Conservation (phyloP, 2,329 filamentous ascomycete species). For the Penicillium polonicum region DNA sequence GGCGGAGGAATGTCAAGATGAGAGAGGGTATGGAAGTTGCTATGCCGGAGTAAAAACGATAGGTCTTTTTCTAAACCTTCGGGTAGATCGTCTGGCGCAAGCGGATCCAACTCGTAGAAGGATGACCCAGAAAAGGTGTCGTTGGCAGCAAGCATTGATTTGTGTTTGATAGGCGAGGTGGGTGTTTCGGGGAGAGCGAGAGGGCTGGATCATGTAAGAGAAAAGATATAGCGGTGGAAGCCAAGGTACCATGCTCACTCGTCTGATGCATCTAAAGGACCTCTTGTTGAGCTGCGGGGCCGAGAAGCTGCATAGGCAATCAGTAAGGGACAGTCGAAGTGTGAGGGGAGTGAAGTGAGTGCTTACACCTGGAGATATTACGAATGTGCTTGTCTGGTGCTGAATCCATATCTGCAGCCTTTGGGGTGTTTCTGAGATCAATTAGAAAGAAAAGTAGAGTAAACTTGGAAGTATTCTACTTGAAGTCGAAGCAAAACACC, state of each 20-base stretch:
- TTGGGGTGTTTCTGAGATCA: neutral
- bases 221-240: neutral
- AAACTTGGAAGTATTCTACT: neutral
- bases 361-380: constrained; percentile 41
- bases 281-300: constrained; percentile 62
- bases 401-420: neutral
- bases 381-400: constrained; percentile 30
- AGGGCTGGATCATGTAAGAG: constrained; percentile 24
- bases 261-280: constrained; percentile 67
- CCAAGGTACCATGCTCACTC: constrained; percentile 58
- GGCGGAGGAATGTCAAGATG: constrained; percentile 59
- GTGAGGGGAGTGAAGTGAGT: neutral
- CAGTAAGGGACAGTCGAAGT: constrained; percentile 9
- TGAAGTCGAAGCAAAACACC: constrained; percentile 9
- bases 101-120: constrained; percentile 37
- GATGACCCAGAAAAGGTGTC: constrained; percentile 28
- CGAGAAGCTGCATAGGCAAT: constrained; percentile 35
- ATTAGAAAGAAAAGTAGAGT: neutral
- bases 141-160: constrained; percentile 15
- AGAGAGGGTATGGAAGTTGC: constrained; percentile 79
- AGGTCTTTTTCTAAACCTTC: constrained; percentile 66
- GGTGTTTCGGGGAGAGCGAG: constrained; percentile 22
- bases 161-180: constrained; percentile 17
- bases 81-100: constrained; percentile 34
- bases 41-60: constrained; percentile 72